Evolutionary conservation across 1,139 yeast species (phyloP), one percentile per base, ranked within the genome.

Genomic region (Zygotorulaspora mrakii): DNA sequence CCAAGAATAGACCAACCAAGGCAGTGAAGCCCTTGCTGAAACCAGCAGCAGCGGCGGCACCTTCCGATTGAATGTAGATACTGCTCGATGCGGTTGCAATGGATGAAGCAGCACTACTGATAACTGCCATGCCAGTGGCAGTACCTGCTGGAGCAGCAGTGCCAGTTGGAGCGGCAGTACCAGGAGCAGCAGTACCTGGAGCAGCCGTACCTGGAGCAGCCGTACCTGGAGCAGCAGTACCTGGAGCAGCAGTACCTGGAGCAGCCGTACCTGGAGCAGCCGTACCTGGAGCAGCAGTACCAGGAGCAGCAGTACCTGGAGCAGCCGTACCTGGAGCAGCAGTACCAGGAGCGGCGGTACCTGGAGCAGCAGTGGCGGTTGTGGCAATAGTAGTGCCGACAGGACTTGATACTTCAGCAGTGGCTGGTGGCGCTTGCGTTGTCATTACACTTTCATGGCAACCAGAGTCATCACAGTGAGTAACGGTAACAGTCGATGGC

Each of bases 61-160:
- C 31, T 10, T 28, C 31, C 4, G 31, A 28, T 28, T 28, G 31
- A 16, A 28, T 10, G 13, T 14, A 4, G 3, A 28, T 28, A 25
- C 28, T 14, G 8, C 14, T n/a, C 12, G 28, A n/a, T n/a, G 28
- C 9, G 9, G 22, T 20, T 20, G 8, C 22, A 20, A 9, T 9
- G 22, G 22, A n/a, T n/a, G n/a, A n/a, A n/a, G n/a, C n/a, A n/a
- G n/a, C n/a, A n/a, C n/a, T n/a, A n/a, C n/a, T n/a, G n/a, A n/a
- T n/a, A n/a, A n/a, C n/a, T n/a, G n/a, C n/a, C n/a, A n/a, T n/a
- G n/a, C n/a, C n/a, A n/a, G n/a, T n/a, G n/a, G n/a, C n/a, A n/a
- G 22, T 20, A 20, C 8, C 22, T 20, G 22, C 9, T 20, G 8
- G 8, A 20, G 22, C 9, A 9, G 22, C 22, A 20, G 14, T 12